phyloP scores from a whole-genome alignment of 2,329 filamentous ascomycete genomes.

The Ampelomyces quisqualis region DNA sequence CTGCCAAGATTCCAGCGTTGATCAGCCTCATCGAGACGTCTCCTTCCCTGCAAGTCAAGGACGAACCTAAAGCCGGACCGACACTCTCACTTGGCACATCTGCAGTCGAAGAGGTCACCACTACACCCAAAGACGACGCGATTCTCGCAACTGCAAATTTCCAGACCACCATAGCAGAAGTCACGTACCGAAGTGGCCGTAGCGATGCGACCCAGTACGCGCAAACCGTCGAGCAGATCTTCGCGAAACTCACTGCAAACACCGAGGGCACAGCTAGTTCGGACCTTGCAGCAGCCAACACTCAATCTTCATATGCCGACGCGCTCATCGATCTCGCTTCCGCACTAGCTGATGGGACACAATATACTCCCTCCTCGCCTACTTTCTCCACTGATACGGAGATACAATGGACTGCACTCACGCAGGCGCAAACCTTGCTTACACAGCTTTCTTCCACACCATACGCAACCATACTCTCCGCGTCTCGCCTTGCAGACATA shows the following conservation, averaged over 20 bases:
- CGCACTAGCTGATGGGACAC: slow-evolving; percentile 41
- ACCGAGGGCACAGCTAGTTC: slow-evolving; percentile 52
- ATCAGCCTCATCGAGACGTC: slow-evolving; percentile 42
- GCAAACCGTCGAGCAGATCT: slow-evolving; percentile 39
- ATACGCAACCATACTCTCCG: slow-evolving; percentile 17
- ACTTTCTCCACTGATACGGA: slow-evolving; percentile 19
- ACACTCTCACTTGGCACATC: slow-evolving; percentile 35
- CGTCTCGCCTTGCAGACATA: slow-evolving; percentile 32
- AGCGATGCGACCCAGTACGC: slow-evolving; percentile 58
- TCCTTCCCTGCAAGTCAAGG: slow-evolving; percentile 15
- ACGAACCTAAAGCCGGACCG: slow-evolving; percentile 33
- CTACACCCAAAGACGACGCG: slow-evolving; percentile 52
- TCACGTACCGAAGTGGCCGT: slow-evolving; percentile 55
- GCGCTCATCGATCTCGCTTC: slow-evolving; percentile 57
- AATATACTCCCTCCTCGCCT: slow-evolving; percentile 16
- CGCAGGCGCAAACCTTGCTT: slow-evolving; percentile 33
- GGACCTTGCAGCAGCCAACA: slow-evolving; percentile 53
- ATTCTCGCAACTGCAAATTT: slow-evolving; percentile 59
- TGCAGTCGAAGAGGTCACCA: slow-evolving; percentile 30
- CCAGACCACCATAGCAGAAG: slow-evolving; percentile 57
- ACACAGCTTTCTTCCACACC: slow-evolving; percentile 24
- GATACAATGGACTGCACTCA: slow-evolving; percentile 38
- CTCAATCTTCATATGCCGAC: slow-evolving; percentile 58
- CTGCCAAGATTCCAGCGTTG: slow-evolving; percentile 57
- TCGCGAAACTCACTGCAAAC: slow-evolving; percentile 38